phyloP scores from a whole-genome alignment of 2,329 filamentous ascomycete species.

The Mycosphaerelloides madeirae region DNA sequence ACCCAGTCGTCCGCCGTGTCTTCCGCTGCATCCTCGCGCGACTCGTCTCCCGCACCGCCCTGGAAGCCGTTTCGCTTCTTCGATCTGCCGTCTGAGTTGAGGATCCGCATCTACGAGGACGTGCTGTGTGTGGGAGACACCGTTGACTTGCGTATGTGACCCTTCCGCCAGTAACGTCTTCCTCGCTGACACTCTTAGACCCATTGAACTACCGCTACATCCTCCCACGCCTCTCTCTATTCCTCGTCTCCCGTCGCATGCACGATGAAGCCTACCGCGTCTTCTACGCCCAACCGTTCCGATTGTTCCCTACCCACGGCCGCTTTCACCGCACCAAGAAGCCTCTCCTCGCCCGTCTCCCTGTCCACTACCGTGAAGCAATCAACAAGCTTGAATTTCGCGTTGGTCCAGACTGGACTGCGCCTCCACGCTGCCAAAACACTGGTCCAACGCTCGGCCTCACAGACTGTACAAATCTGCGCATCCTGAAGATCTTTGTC shows the following conservation, averaged over 20 bases:
- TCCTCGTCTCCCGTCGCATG: constrained; percentile 58
- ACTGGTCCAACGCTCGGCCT: constrained; percentile 63
- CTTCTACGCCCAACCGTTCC: constrained; percentile 62
- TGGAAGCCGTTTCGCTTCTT: constrained; percentile 58
- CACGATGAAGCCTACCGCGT: constrained; percentile 60
- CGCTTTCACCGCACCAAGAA: constrained; percentile 69
- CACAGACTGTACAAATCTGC: constrained; percentile 55
- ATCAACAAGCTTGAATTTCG: constrained; percentile 65
- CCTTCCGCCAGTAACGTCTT: too few species aligned
- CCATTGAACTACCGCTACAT: constrained; percentile 61
- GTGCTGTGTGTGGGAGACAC: constrained; percentile 52
- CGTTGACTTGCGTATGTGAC: constrained; percentile 52
- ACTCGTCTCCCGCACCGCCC: constrained; percentile 19
- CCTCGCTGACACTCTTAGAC: constrained; percentile 33
- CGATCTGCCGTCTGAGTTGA: constrained; percentile 63
- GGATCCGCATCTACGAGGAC: constrained; percentile 63
- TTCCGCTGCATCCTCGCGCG: constrained; percentile 20
- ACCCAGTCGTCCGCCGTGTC: constrained; percentile 22
- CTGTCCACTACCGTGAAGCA: constrained; percentile 53
- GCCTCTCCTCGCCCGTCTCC: constrained; percentile 64
- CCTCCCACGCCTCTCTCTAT: constrained; percentile 53
- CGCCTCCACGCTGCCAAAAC: constrained; percentile 66
- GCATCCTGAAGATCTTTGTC: constrained; percentile 61
- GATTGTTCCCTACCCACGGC: constrained; percentile 62
- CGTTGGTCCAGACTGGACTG: constrained; percentile 67